phyloP scores from a whole-genome alignment of 768 basidiomycete genomes.

The Lentinula guzmanii region DNA sequence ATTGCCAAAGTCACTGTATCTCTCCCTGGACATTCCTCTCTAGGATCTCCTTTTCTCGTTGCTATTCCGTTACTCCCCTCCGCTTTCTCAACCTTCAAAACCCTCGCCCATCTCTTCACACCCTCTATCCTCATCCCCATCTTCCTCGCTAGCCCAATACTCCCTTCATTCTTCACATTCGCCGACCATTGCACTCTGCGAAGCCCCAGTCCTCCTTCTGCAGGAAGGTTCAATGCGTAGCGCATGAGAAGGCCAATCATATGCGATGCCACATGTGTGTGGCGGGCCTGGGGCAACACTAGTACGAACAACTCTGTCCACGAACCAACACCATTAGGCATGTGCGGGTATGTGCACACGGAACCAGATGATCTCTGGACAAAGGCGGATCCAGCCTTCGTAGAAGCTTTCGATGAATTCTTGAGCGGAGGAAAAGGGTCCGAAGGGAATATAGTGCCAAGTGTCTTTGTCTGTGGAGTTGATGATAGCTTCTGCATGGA shows the following conservation, averaged over 20 bases:
- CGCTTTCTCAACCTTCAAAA: conserved; percentile 27
- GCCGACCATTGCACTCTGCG: conserved; percentile 52
- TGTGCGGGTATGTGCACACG: no score
- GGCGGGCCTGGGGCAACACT: conserved; percentile 40
- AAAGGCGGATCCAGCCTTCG: not conserved
- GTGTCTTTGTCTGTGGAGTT: not conserved
- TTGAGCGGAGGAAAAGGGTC: not conserved
- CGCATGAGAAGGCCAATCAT: conserved; percentile 35
- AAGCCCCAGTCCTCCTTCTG: conserved; percentile 37
- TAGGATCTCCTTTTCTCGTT: conserved; percentile 30
- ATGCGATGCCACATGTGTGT: conserved; percentile 40
- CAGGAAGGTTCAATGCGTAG: conserved; percentile 29
- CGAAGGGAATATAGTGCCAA: not conserved
- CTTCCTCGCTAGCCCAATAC: conserved; percentile 40
- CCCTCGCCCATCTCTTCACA: conserved; percentile 40
- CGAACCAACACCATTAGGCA: no score
- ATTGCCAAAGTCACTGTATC: conserved; percentile 44
- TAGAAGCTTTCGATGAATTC: not conserved
- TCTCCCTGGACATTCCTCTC: conserved; percentile 26
- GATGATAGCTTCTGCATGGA: not conserved
- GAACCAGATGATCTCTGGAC: no score
- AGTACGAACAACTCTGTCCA: conserved; percentile 44
- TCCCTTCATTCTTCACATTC: conserved; percentile 35
- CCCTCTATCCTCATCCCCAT: conserved; percentile 51
- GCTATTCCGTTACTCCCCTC: conserved; percentile 18